Evolutionary conservation across 805 yeast species (phyloP), one percentile per base, ranked within the genome.

Genomic region (Barnettozyma botsteinii): DNA sequence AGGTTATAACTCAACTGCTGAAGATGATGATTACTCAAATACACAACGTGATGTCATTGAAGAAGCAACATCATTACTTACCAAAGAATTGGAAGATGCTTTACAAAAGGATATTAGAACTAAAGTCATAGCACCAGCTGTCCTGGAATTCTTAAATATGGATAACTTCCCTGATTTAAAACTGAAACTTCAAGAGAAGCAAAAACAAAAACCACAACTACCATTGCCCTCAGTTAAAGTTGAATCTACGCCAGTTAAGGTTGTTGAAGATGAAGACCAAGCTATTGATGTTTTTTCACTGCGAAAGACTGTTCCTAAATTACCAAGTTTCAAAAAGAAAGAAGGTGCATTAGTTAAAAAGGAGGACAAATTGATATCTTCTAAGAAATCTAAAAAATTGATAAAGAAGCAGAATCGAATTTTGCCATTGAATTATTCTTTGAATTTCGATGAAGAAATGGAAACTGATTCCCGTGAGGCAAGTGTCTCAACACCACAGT

Each of bases 41-140:
- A 28, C 37, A 35, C 48, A 29, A 53, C 40, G 65, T 55, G 65
- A 62, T 42, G 67, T 76, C 2, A 62, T 79, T 3, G 74, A 73
- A 15, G 85, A 79, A 34, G 81, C 95, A 0, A 67, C 75, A 1
- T 62, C 70, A 18, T 61, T 71, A 38, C 64, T 88, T 35, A 55
- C 79, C 20, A 75, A 73, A 40, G 95, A 87, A 48, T 68, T 87
- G 37, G 76, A 75, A 43, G 64, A 66, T 10, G 77, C 79, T 34
- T 57, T 87, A 33, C 63, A 77, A 17, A 81, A 81, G 45, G 95
- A 87, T 60, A 73, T 87, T 19, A 69, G 84, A 48, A 91, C 79
- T 52, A 73, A 86, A 44, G 62, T 84, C 4, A 72, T 85, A 19
- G 88, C 84, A 0, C 86, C 93, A 0, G 67, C 71, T 2, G 73